A percentile compares a stretch with the other conserved stretches of the same genome.
phyloP scores from a whole-genome alignment of 257 asterid genomes.

The Solanum sitiens region DNA sequence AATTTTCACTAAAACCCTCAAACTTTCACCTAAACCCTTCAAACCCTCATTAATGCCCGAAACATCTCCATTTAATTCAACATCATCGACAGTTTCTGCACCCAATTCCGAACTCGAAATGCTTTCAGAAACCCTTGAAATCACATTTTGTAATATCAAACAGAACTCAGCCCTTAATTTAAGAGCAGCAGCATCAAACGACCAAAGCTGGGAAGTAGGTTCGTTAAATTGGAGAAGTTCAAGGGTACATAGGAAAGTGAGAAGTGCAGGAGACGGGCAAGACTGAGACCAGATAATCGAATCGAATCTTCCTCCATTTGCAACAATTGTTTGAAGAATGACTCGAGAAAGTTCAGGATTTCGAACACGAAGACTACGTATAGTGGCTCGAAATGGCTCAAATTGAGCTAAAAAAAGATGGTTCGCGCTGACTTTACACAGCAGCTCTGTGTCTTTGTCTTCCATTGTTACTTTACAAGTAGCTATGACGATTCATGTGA shows the following conservation, averaged over 20 bases:
- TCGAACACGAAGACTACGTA: conserved; percentile 72
- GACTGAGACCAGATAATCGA: conserved; percentile 68
- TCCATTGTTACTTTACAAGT: conserved; percentile 27
- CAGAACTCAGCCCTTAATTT: conserved; percentile 79
- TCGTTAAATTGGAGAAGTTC: conserved; percentile 77
- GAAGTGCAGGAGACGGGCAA: conserved; percentile 69
- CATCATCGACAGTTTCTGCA: conserved; percentile 9
- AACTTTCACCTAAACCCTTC: conserved; percentile 19
- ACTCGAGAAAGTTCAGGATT: conserved; percentile 64
- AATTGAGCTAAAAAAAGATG: conserved; percentile 83
- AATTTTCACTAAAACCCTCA: conserved; percentile 50
- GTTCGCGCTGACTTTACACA: conserved; percentile 56
- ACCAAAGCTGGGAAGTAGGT: conserved; percentile 63
- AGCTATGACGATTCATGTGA: neutral
- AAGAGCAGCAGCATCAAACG: conserved; percentile 47
- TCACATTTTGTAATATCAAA: conserved; percentile 45
- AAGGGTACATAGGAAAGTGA: conserved; percentile 59
- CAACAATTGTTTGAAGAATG: conserved; percentile 58
- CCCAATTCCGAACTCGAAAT: conserved; percentile 20
- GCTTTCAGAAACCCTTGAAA: conserved; percentile 32
- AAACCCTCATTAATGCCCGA: conserved; percentile 5
- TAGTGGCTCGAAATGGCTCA: conserved; percentile 84
- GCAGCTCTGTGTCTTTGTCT: conserved; percentile 56
- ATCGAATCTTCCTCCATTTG: conserved; percentile 65
- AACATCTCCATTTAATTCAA: conserved; percentile 25